phyloP scores from a whole-genome alignment of 257 asterid species.

The Prunella vulgaris region DNA sequence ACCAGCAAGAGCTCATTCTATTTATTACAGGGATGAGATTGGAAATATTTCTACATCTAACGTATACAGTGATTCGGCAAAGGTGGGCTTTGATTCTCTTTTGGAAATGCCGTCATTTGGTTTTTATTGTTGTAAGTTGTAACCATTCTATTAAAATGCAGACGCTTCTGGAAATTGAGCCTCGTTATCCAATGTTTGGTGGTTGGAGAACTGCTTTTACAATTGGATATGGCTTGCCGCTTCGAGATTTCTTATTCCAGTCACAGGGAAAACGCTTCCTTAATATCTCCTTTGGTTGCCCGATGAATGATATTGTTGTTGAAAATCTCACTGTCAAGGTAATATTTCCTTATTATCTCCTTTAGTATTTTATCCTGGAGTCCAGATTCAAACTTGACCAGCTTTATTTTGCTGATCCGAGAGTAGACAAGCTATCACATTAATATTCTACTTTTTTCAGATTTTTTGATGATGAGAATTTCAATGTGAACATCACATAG shows the following conservation, averaged over 20 bases:
- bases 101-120: slow-evolving; percentile 4
- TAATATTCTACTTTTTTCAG: not conserved
- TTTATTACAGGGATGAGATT: slow-evolving; percentile 93
- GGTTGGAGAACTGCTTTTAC: slow-evolving; percentile 98
- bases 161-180: slow-evolving; percentile 92
- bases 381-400: not conserved
- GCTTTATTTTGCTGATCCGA: not conserved
- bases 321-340: slow-evolving; percentile 91
- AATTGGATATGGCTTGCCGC: slow-evolving; percentile 91
- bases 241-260: slow-evolving; percentile 77
- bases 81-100: slow-evolving; percentile 41
- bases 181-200: slow-evolving; percentile 97
- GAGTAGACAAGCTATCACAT: not conserved
- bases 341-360: no score
- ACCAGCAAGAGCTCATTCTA: slow-evolving; percentile 92
- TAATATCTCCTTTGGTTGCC: slow-evolving; percentile 72
- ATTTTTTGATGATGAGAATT: not conserved
- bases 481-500: not conserved
- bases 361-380: no score
- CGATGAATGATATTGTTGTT: slow-evolving; percentile 73
- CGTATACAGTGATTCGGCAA: slow-evolving; percentile 65
- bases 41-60: slow-evolving; percentile 96
- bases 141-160: slow-evolving; percentile 33
- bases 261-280: slow-evolving; percentile 78
- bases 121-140: slow-evolving; percentile 23